These are phyloP conservation scores for Pseudohyphozyma bogoriensis DNA, from an alignment of 768 basidiomycete genomes.

Conservation along the genomic window DNA sequence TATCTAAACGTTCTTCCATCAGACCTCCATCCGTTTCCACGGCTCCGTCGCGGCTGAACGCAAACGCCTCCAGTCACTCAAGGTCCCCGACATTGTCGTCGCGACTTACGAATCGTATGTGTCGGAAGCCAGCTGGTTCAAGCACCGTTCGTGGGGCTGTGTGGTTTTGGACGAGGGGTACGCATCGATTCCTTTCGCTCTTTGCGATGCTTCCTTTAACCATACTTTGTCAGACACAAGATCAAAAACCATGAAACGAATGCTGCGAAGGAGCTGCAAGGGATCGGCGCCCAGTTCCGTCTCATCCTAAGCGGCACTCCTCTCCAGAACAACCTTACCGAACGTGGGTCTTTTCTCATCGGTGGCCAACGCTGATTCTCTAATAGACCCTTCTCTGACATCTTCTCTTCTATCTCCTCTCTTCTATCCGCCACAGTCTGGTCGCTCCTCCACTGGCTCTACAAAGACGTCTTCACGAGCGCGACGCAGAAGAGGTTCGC, in stretches of 20 bases:
- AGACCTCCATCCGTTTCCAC: conserved; percentile 51
- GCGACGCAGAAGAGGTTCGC: conserved; percentile 47
- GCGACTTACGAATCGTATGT: conserved; percentile 61
- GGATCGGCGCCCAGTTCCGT: conserved; percentile 49
- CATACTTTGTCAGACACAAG: conserved; percentile 45
- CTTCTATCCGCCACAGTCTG: neutral
- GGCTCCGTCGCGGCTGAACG: conserved; percentile 50
- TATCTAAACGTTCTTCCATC: conserved; percentile 34
- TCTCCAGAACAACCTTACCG: conserved; percentile 55
- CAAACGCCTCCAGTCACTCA: conserved; percentile 43
- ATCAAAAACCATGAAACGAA: conserved; percentile 60
- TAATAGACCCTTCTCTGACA: conserved; percentile 34
- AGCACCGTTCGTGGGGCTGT: conserved; percentile 47
- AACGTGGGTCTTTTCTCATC: conserved; percentile 43
- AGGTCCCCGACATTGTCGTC: conserved; percentile 45
- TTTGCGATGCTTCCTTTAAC: conserved; percentile 39
- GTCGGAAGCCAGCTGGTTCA: conserved; percentile 53
- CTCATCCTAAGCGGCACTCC: conserved; percentile 65
- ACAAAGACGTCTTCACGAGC: conserved; percentile 47
- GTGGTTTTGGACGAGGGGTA: conserved; percentile 54
- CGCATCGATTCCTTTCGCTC: no score
- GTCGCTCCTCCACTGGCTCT: conserved; percentile 38
- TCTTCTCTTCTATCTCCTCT: conserved; percentile 43
- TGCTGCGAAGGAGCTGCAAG: conserved; percentile 48
- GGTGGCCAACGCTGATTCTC: conserved; percentile 28